Percentiles rank a stretch among this genome's conserved stretches.
Evolutionary conservation across 2,329 filamentous ascomycete species (phyloP).

Genomic region (Nemania sp.): DNA sequence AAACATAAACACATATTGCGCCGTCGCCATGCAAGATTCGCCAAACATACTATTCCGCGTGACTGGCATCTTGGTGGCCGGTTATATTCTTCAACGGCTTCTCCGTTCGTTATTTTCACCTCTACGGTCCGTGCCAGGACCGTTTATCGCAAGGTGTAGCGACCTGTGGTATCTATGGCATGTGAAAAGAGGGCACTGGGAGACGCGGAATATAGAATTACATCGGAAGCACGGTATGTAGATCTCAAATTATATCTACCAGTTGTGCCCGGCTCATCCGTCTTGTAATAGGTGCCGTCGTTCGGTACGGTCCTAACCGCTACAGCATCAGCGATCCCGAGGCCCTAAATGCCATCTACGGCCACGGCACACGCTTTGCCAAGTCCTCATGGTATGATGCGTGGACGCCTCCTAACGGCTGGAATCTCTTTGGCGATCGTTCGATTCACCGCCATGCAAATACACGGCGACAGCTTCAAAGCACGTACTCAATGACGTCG

Average conservation of each 20-base stretch:
- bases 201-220: constrained; percentile 25
- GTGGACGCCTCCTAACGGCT: constrained; percentile 41
- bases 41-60: not conserved
- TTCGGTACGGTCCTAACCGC: constrained; percentile 61
- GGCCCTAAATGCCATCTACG: constrained; percentile 58
- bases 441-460: constrained; percentile 46
- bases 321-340: constrained; percentile 59
- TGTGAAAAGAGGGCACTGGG: constrained; percentile 20
- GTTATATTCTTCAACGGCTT: constrained; percentile 13
- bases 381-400: constrained; percentile 53
- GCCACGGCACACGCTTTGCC: constrained; percentile 51
- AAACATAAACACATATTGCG: not conserved
- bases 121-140: constrained; percentile 27
- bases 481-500: constrained; percentile 51
- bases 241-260: not conserved
- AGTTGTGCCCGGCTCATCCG: not conserved
- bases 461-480: constrained; percentile 48
- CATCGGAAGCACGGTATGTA: constrained; percentile 28
- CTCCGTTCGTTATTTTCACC: constrained; percentile 21
- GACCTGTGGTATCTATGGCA: constrained; percentile 33
- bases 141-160: constrained; percentile 31
- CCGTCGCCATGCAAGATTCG: constrained; percentile 11
- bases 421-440: constrained; percentile 50
- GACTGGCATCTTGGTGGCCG: constrained; percentile 3
- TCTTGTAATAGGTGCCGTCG: constrained; percentile 50